These are phyloP conservation scores for Saccharum spontaneum DNA, from an alignment of 176 grass and related monocot genomes.

Conservation along the genomic window DNA sequence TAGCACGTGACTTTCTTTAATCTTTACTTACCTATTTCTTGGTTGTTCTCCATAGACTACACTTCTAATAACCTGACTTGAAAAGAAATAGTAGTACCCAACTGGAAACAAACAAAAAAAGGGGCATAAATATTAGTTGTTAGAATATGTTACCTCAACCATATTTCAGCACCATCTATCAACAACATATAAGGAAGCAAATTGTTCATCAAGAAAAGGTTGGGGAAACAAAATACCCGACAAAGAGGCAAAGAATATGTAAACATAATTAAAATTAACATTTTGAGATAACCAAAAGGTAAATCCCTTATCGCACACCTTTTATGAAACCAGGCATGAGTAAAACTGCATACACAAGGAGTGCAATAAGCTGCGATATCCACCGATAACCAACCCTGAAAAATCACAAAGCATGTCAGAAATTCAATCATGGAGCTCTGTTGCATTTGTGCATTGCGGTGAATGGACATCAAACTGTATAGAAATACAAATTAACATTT, in stretches of 20 bases:
- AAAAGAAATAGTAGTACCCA: constrained; percentile 99
- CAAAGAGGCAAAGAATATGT: background rate
- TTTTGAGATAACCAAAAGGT: constrained; percentile 1
- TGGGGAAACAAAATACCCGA: background rate
- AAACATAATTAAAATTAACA: too few species aligned
- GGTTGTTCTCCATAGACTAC: constrained; percentile 82
- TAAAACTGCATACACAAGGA: constrained; percentile 69
- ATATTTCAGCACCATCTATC: background rate
- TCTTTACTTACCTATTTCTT: constrained; percentile 66
- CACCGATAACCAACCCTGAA: constrained; percentile 88
- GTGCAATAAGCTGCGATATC: constrained; percentile 72
- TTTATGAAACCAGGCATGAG: constrained; percentile 93
- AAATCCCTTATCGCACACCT: constrained; percentile 47
- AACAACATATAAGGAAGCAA: background rate
- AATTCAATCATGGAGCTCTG: background rate
- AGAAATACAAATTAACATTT: background rate
- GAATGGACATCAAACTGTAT: too few species aligned
- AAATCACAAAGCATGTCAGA: background rate
- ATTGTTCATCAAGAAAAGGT: background rate
- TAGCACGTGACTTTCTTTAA: background rate
- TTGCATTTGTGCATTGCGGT: background rate
- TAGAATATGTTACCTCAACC: background rate
- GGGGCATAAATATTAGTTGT: background rate
- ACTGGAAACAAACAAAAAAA: constrained; percentile 45
- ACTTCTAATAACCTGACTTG: constrained; percentile 80